Conservation (phyloP, 2,329 filamentous ascomycete species). For the Endothia cerciana region DNA sequence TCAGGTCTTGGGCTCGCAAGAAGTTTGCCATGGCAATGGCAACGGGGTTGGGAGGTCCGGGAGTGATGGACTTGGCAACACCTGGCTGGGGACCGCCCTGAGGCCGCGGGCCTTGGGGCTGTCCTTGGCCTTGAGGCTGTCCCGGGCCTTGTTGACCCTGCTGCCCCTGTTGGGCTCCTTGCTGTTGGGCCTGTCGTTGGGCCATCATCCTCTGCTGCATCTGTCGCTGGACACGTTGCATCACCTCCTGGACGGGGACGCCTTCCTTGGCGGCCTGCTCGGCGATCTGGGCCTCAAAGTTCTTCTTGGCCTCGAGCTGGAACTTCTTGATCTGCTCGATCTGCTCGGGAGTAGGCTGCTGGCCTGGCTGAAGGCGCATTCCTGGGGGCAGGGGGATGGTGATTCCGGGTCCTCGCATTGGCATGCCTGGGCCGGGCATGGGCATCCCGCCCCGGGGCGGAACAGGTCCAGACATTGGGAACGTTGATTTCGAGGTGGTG, state of each 20-base stretch:
- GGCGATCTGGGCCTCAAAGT: conserved; percentile 77
- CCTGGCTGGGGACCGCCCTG: conserved; percentile 47
- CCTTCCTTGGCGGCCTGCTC: conserved; percentile 83
- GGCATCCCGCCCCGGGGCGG: conserved; percentile 27
- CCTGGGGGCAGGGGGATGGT: conserved; percentile 33
- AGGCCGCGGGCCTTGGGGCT: conserved; percentile 38
- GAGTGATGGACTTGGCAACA: conserved; percentile 69
- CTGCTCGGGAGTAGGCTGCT: conserved; percentile 70
- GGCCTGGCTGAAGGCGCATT: conserved; percentile 34
- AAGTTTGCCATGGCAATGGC: conserved; percentile 90
- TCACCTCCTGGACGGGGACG: conserved; percentile 83
- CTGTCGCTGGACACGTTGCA: conserved; percentile 68
- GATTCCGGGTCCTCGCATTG: conserved; percentile 22
- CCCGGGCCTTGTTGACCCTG: conserved; percentile 22
- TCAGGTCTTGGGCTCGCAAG: conserved; percentile 80
- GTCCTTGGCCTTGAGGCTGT: conserved; percentile 42
- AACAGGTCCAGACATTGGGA: conserved; percentile 21
- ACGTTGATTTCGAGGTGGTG: neutral
- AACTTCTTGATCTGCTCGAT: conserved; percentile 61
- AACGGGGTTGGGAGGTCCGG: conserved; percentile 84
- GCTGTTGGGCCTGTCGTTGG: conserved; percentile 36
- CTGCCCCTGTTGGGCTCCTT: conserved; percentile 26
- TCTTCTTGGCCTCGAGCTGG: conserved; percentile 19
- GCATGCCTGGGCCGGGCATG: conserved; percentile 23
- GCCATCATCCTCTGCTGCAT: conserved; percentile 39